Evolutionary conservation across 2,329 filamentous ascomycete species (phyloP).

Genomic region (Trichoderma afroharzianum): DNA sequence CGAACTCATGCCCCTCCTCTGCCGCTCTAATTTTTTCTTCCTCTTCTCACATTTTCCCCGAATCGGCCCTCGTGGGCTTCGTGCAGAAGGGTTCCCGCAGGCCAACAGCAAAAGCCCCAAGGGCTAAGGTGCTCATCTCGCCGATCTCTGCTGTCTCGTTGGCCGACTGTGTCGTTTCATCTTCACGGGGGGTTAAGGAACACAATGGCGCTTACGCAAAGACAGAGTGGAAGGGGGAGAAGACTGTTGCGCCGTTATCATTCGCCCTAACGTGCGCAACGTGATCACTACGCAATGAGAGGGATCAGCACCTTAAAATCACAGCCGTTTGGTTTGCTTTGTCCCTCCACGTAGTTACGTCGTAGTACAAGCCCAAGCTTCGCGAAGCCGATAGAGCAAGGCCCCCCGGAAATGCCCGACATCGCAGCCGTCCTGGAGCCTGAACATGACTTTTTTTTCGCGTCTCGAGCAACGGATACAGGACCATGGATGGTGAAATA

Average conservation of each 20-base stretch:
- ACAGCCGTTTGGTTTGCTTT: background rate
- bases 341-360: background rate
- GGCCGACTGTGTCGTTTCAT: constrained; percentile 15
- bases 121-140: background rate
- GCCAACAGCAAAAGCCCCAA: background rate
- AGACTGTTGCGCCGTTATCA: background rate
- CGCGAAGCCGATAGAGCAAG: background rate
- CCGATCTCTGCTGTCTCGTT: constrained; percentile 14
- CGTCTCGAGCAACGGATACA: background rate
- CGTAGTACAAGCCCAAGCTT: background rate
- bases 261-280: constrained; percentile 4
- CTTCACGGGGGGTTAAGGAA: background rate
- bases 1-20: background rate
- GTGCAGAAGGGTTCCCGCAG: background rate
- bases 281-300: constrained; percentile 14
- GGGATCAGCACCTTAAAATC: constrained; percentile 14
- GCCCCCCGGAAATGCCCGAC: constrained; percentile 1
- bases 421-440: background rate
- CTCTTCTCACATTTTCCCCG: background rate
- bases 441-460: background rate
- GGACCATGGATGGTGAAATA: background rate
- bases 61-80: background rate
- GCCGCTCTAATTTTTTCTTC: background rate
- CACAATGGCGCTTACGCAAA: constrained; percentile 12
- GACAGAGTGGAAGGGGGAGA: background rate